Base-by-base conservation (phyloP, 441 rosid genomes). In the Gossypium davidsonii region DNA sequence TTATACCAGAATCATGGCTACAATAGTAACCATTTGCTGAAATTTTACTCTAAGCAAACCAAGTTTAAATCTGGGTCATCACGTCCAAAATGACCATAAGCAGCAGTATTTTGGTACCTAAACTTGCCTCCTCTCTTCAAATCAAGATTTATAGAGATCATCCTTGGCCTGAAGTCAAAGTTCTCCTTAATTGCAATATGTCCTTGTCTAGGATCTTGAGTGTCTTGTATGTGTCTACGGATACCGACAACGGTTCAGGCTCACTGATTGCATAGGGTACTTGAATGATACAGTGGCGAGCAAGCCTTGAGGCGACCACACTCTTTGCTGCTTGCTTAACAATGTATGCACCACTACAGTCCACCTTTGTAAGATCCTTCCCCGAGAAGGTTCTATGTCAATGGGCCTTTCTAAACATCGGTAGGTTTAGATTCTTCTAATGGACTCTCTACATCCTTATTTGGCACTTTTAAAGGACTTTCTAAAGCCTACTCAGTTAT, bases 251-350 rank as follows among this genome's bases (percentile, higher is more conserved):
- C 0, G 92, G 96, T 70, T 91, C 96, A 8, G 91, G 85, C 42
- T 89, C 92, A 26, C 92, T 89, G 78, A 89, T 91, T 26, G 94
- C 94, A 9, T 91, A 91, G 9, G 94, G 88, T 8, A 88, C 89
- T 84, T 91, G 94, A 63, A 89, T 90, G 26, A 88, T 76, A 26
- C 91, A 91, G 25, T 91, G 88, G 0, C 92, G 83, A 4, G 97
- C 97, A 0, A 89, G 92, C 56, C 90, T 86, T 1, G 91, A 84
- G 53, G 94, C 91, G 5, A 91, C 93, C 64, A 88, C 90, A 11
- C 94, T 89, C 81, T 91, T 90, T 39, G 96, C 96, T 21, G 93
- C 93, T 78, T 87, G 96, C 83, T 93, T 87, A 60, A 80, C 93
- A 18, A 90, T 83, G 25, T 90, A 90, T 15, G 95, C 95, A 79